Evolutionary conservation across 768 basidiomycete species (phyloP), one percentile per base, ranked within the genome.

Genomic region (Erythrobasidium yunnanense): DNA sequence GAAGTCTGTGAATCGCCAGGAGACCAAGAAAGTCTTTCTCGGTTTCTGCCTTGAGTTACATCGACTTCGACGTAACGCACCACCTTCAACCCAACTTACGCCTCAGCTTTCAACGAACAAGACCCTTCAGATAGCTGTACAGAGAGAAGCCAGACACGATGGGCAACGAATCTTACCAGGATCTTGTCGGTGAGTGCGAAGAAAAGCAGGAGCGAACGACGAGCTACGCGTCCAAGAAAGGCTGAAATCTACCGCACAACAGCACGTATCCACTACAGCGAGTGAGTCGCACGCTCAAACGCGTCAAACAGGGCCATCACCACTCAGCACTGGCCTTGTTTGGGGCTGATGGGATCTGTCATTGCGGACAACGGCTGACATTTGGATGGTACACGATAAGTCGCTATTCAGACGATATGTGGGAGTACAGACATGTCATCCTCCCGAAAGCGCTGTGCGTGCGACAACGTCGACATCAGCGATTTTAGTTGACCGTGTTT

Each of bases 181-280:
- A 63, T 63, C 47, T 63, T 25, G 60, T 63, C 47, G 60, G 60
- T 63, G 49, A 63, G 60, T 63, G 15, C 27, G 22, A 4, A 25
- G 3, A 13, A 17, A 8, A 25, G 18, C 47, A 27, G 29, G 2
- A 17, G 27, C 7, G 27, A 7, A 23, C 17, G 11, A 7, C 2
- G 49, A 29, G 29, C 23, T 15, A 7, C n/a, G 55, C 32, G 32
- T 33, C 6, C 22, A 51, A 46, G 47, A 46, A 38, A 23, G n/a
- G 46, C 60, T 63, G 60, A 63, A 23, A 29, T 49, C 25, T 51
- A 17, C 5, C 23, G 29, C 30, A 45, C 23, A 18, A 23, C 30
- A 63, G 60, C 60, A 38, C 60, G 60, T 30, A 63, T 63, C 33
- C 60, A 63, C 49, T 63, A 63, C 47, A 63, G 60, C 60, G 60